These are phyloP conservation scores for Colletotrichum sp. DNA, from an alignment of 2,329 filamentous ascomycete genomes.

Conservation along the genomic window DNA sequence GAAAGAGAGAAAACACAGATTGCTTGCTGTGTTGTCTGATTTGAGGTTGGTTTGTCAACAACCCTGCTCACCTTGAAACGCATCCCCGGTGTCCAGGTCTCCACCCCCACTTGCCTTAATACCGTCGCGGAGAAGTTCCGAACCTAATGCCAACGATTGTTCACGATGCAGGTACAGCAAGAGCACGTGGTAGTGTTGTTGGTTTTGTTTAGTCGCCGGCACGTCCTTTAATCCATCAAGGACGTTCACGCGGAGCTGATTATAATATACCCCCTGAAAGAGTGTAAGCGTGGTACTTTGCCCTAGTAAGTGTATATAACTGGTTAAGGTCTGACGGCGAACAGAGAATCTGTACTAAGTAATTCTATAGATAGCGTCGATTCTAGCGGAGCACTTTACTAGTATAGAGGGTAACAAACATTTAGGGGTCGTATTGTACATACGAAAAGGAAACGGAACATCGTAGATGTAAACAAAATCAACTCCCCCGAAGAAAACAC, in stretches of 20 bases:
- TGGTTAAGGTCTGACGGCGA: too few relatives aligned
- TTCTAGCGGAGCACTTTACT: too few relatives aligned
- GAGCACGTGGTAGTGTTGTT: neutral
- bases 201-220: neutral
- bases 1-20: neutral
- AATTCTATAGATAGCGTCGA: too few relatives aligned
- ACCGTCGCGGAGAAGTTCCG: neutral
- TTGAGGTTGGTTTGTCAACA: neutral
- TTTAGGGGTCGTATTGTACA: too few relatives aligned
- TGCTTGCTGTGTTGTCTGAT: neutral
- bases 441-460: neutral
- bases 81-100: neutral
- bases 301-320: too few relatives aligned
- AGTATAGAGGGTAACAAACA: too few relatives aligned
- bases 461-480: rapidly evolving
- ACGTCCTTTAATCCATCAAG: neutral
- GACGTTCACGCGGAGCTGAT: neutral
- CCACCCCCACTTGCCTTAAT: neutral
- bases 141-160: neutral
- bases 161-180: neutral
- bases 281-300: too few relatives aligned
- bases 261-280: neutral
- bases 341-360: too few relatives aligned
- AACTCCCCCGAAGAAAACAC: neutral
- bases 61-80: neutral